These are phyloP conservation scores for Penicillium sp. DNA, from an alignment of 2,329 filamentous ascomycete genomes.

Conservation along the genomic window DNA sequence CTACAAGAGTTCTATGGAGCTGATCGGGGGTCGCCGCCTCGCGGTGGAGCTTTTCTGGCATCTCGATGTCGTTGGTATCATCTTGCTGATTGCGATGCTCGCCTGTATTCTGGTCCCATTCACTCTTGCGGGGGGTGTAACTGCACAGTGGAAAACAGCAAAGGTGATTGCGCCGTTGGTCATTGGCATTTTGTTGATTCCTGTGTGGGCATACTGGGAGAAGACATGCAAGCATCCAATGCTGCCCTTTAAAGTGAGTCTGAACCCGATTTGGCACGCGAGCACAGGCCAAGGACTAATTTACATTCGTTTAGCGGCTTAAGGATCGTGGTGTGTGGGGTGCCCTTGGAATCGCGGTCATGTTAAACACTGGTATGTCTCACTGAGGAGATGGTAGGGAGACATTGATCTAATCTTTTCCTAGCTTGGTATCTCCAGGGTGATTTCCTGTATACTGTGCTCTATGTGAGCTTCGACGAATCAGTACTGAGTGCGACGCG, in stretches of 20 bases:
- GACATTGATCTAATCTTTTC: constrained; percentile 29
- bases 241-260: constrained; percentile 56
- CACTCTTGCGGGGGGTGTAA: constrained; percentile 58
- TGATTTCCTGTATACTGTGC: constrained; percentile 66
- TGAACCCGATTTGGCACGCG: neutral
- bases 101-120: constrained; percentile 60
- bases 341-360: constrained; percentile 59
- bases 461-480: constrained; percentile 65
- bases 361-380: constrained; percentile 33
- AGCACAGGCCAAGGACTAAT: neutral
- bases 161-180: constrained; percentile 57
- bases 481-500: constrained; percentile 60
- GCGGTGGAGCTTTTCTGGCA: constrained; percentile 58
- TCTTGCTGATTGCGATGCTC: constrained; percentile 57
- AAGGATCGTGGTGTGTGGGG: constrained; percentile 68
- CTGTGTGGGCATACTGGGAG: constrained; percentile 61
- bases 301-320: constrained; percentile 45
- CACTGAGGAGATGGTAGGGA: neutral
- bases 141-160: constrained; percentile 55
- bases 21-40: constrained; percentile 45
- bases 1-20: constrained; percentile 51
- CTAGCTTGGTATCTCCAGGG: constrained; percentile 66
- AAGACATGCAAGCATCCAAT: constrained; percentile 55
- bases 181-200: constrained; percentile 55
- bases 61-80: constrained; percentile 57